Evolutionary conservation across 2,329 filamentous ascomycete species (phyloP), one percentile per base, ranked within the genome.

Genomic region (Iodosphaeria phyllophila): DNA sequence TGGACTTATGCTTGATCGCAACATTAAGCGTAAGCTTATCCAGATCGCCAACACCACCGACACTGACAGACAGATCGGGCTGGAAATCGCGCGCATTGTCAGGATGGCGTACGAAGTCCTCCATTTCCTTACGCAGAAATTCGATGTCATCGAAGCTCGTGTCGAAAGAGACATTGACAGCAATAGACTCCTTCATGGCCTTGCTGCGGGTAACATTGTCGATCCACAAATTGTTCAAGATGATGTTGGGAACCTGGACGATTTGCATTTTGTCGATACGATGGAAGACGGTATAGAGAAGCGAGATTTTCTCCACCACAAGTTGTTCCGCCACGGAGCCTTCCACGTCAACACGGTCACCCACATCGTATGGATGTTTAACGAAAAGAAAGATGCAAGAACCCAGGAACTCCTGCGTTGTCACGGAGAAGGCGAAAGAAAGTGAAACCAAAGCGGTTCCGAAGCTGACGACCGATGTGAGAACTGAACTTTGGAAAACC

Each of bases 331-430:
- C 54, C 32, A 57, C 52, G 6, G 51, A 46, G 10, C 59, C 60
- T 26, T 47, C 54, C 34, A 95, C 76, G 39, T 93, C 83, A 21
- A 95, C 79, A 14, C 89, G 74, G 47, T 98, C 89, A 32, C 86
- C 84, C 13, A 95, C 83, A 45, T 98, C 89, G 47, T 78, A 95
- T 0, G 89, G 86, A 47, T 98, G 89, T 58, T 98, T 98, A 57
- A 95, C 82, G 41, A 98, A 98, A 2, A 98, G 58, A 58, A 98
- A 98, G 42, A 98, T 92, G 56, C 86, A 95, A 18, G 84, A 93
- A 41, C 86, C 86, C n/a, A 98, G 67, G 34, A 98, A 77, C 50
- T 98, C 89, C 50, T 93, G 84, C 4, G 76, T 74, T 2, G 84
- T 93, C 28, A 76, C 75, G 13, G 84, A 74, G 48, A 98, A 95